Base-by-base conservation (phyloP, 257 asterid genomes). In the Capsicum pubescens region DNA sequence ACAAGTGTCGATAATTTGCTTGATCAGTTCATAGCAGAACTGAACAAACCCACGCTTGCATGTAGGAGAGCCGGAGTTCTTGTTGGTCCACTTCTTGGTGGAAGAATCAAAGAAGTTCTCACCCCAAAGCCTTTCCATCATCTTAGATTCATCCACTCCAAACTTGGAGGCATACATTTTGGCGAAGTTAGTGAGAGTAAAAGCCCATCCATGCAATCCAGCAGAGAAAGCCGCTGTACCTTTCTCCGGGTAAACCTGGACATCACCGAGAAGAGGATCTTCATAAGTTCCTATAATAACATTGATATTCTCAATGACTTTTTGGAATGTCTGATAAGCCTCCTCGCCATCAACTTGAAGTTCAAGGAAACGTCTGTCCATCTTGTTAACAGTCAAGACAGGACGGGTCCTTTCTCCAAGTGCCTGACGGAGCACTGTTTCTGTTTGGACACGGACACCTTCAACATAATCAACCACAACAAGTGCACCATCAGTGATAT, bases 61-160 rank as follows among this genome's bases (percentile, higher is more conserved):
- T n/a, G 91, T 32, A 50, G 87, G n/a, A 0, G 87, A 79, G 13
- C 91, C 91, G 19, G 84, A 80, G 83, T 85, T 86, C 72, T 88
- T 88, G 71, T 3, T 83, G 6, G 87, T 86, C 91, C 91, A 88
- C 83, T 88, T 88, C 44, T 83, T 88, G 83, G 91, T 83, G 57
- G 87, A 88, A 39, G 89, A 89, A 84, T 86, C 90, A 17, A 86
- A 88, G 70, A 82, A 88, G 17, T 86, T 88, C 76, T 88, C 90
- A 6, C 90, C 90, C 91, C 91, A 86, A 35, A 88, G 91, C 66
- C 91, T 88, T 67, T 88, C 91, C 91, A 88, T 88, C 89, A 86
- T 87, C 66, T 88, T 88, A 14, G 81, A 32, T 85, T 88, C 90
- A 2, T 88, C 89, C 32, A 86, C 88, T 44, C 90, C 90, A 56